These are phyloP conservation scores for Rhizophora apiculata DNA, from an alignment of 345 rosid genomes.

Conservation along the genomic window DNA sequence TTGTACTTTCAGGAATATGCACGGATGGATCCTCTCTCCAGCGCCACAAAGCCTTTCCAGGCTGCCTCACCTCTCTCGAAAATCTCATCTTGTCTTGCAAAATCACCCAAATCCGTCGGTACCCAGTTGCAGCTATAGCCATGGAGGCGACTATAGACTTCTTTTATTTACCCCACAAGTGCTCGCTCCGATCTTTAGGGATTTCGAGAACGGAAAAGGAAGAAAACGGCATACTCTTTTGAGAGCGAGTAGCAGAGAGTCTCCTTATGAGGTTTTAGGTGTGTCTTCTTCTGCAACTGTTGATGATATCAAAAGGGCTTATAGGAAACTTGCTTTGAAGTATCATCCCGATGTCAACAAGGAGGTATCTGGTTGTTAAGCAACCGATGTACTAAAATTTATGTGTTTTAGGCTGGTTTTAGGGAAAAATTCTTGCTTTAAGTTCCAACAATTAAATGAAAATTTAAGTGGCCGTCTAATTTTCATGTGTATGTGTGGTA, in stretches of 20 bases:
- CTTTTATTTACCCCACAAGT: constrained; percentile 18
- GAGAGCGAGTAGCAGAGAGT: constrained; percentile 56
- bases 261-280: constrained; percentile 85
- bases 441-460: too few relatives aligned
- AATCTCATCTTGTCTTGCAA: constrained; percentile 28
- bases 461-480: background rate
- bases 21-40: constrained; percentile 26
- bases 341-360: constrained; percentile 95
- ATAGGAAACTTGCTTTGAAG: constrained; percentile 92
- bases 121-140: constrained; percentile 34
- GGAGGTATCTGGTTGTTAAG: constrained; percentile 43
- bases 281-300: constrained; percentile 75
- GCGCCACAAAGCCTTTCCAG: constrained; percentile 24
- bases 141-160: constrained; percentile 20
- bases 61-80: constrained; percentile 35
- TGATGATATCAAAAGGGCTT: constrained; percentile 89
- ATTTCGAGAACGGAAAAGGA: constrained; percentile 24
- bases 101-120: constrained; percentile 27
- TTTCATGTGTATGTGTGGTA: background rate
- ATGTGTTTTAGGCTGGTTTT: too few relatives aligned
- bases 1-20: constrained; percentile 19
- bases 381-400: background rate
- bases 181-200: constrained; percentile 21
- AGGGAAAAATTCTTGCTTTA: too few relatives aligned
- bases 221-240: constrained; percentile 28